A percentile compares a stretch with the other conserved stretches of the same genome.
phyloP scores from a whole-genome alignment of 2,329 filamentous ascomycete species.

The Zalaria obscura region DNA sequence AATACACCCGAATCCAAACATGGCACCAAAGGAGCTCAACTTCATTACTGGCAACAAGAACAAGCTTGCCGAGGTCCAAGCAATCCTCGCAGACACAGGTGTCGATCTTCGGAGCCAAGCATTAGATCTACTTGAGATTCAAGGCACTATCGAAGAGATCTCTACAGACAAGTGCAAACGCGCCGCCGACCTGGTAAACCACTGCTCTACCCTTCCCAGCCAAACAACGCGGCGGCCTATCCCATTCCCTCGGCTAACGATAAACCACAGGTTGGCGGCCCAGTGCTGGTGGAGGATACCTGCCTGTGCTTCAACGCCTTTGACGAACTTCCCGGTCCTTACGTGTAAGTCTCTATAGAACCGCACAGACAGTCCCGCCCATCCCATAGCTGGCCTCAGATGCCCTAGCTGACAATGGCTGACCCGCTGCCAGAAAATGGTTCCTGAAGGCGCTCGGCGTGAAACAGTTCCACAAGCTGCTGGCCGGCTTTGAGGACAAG shows the following conservation, averaged over 20 bases:
- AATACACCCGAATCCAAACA: conserved; percentile 9
- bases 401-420: background rate
- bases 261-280: conserved; percentile 53
- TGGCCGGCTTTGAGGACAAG: conserved; percentile 81
- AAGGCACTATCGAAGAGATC: conserved; percentile 85
- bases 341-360: conserved; percentile 53
- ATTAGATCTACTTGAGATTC: conserved; percentile 76
- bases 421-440: conserved; percentile 56
- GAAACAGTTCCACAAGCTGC: conserved; percentile 74
- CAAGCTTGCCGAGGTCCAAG: conserved; percentile 80
- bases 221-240: too few relatives aligned
- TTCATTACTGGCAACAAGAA: conserved; percentile 97
- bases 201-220: background rate
- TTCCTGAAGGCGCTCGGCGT: conserved; percentile 77
- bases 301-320: conserved; percentile 86
- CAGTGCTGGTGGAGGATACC: conserved; percentile 91
- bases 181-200: conserved; percentile 60
- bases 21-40: conserved; percentile 49
- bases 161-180: conserved; percentile 73
- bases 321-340: conserved; percentile 82
- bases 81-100: conserved; percentile 54
- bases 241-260: too few relatives aligned
- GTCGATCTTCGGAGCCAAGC: conserved; percentile 62
- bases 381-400: too few relatives aligned
- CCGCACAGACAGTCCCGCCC: background rate